Evolutionary conservation across 23 red algal species (phyloP), one percentile per base, ranked within the genome.

Genomic region (Pyropia yezoensis): DNA sequence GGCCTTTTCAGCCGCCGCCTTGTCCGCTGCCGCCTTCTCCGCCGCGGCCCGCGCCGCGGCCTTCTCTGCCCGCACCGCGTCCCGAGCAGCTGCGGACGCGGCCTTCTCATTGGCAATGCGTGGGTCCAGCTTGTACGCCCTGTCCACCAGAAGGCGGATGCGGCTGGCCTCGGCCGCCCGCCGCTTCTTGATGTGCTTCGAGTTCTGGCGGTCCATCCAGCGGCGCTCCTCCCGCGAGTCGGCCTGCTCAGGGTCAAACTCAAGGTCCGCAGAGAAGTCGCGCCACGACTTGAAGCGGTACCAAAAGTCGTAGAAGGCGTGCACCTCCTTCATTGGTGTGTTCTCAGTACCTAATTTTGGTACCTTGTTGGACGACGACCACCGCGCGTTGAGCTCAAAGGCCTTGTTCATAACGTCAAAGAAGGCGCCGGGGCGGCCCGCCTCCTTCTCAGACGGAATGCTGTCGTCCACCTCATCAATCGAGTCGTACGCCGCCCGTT

Each of bases 271-370:
- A 5, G 86, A 83, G 25, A 90, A 90, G 29, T 90, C 86, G 57
- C 86, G 59, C 86, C 86, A 90, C 24, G 86, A 81, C 49, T 82
- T 82, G 52, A 90, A 90, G 14, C 61, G 59, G 52, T 79, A 90
- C 86, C 86, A 90, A 53, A 83, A 82, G 25, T 80, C 75, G 86
- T 90, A 90, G 34, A 90, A 90, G 58, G 65, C 70, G 62, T 90
- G 65, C 6, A 90, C 86, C 52, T 49, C 59, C 14, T 82, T 76
- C 24, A 83, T 71, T 14, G 60, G 25, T 2, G 86, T 59, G 7
- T 76, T 51, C 32, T 90, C 76, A 58, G 62, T 70, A 50, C 86
- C 86, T 18, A 90, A 28, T 0, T 77, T 51, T 2, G 86, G 86
- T 16, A 90, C 78, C n/a, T 75, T 76, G 59, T 90, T 71, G 22